A percentile compares a stretch with the other conserved stretches of the same genome.
These are phyloP conservation scores for Discostella stelligera DNA, from an alignment of 352 stramenopile genomes.

Conservation along the genomic window DNA sequence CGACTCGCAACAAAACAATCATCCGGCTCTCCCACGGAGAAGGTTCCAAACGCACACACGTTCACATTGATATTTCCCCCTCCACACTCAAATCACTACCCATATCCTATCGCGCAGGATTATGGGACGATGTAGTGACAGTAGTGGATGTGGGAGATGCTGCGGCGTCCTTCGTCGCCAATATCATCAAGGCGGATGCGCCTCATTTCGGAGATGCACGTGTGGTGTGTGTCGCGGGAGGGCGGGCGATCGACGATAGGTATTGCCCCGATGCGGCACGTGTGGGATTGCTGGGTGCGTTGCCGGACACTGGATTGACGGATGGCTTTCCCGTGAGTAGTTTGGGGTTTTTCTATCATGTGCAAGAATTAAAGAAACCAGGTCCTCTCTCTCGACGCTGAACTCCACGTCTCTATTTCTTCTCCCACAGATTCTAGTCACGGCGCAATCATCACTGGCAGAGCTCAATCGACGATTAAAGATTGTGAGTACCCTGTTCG, in stretches of 20 bases:
- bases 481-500: constrained; percentile 21
- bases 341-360: background rate
- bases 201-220: constrained; percentile 30
- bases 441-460: constrained; percentile 62
- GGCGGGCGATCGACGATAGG: constrained; percentile 10
- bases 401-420: constrained; percentile 2
- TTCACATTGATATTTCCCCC: constrained; percentile 26
- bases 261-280: constrained; percentile 56
- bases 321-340: constrained; percentile 72
- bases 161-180: constrained; percentile 62
- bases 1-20: constrained; percentile 1
- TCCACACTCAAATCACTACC: constrained; percentile 8
- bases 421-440: constrained; percentile 59
- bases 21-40: constrained; percentile 18
- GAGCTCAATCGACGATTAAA: constrained; percentile 65
- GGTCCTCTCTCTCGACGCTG: too few relatives aligned
- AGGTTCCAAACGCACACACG: constrained; percentile 6
- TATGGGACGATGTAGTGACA: constrained; percentile 63
- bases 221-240: constrained; percentile 27
- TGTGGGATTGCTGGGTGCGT: constrained; percentile 28
- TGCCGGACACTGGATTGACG: constrained; percentile 53
- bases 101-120: constrained; percentile 36
- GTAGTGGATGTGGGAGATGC: constrained; percentile 70
- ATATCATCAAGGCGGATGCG: constrained; percentile 45
- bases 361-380: too few relatives aligned